A percentile compares a stretch with the other conserved stretches of the same genome.
Evolutionary conservation across 768 basidiomycete genomes (phyloP).

Genomic region (Panaeolus papilionaceus): DNA sequence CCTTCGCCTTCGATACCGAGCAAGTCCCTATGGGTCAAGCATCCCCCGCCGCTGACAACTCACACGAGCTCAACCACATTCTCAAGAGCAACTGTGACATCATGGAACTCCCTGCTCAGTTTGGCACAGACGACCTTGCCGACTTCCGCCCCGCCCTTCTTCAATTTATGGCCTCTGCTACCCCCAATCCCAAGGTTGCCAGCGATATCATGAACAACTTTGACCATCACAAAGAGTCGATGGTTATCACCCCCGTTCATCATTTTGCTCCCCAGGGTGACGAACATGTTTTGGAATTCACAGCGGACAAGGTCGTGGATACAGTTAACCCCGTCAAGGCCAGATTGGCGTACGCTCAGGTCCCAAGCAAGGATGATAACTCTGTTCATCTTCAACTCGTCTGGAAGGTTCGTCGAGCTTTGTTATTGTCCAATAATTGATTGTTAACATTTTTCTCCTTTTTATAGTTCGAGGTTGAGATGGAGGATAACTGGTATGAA

Average conservation of each 20-base stretch:
- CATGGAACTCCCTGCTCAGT: conserved; percentile 45
- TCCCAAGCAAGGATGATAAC: conserved; percentile 68
- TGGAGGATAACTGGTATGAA: conserved; percentile 97
- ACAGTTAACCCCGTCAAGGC: conserved; percentile 84
- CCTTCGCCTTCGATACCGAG: conserved; percentile 31
- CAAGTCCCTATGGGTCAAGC: conserved; percentile 42
- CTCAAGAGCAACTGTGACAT: conserved; percentile 64
- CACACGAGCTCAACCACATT: conserved; percentile 49
- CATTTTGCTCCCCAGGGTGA: conserved; percentile 52
- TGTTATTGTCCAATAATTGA: neutral
- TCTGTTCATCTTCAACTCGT: conserved; percentile 72
- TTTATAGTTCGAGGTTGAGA: conserved; percentile 84
- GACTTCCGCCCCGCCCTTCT: conserved; percentile 67
- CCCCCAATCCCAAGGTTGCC: conserved; percentile 54
- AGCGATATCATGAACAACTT: conserved; percentile 57
- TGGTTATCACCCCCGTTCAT: conserved; percentile 47
- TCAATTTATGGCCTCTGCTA: conserved; percentile 81
- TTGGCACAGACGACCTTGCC: conserved; percentile 40
- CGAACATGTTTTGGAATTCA: conserved; percentile 42
- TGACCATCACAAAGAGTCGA: conserved; percentile 54
- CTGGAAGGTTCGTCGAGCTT: conserved; percentile 70
- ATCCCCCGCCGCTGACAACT: conserved; percentile 23
- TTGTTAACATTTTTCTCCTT: conserved; percentile 18
- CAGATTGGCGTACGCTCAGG: conserved; percentile 80
- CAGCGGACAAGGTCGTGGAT: conserved; percentile 72